Percentiles rank a stretch among this genome's conserved stretches.
Conservation (phyloP, 148 eudicot species). For the Beta vulgaris region DNA sequence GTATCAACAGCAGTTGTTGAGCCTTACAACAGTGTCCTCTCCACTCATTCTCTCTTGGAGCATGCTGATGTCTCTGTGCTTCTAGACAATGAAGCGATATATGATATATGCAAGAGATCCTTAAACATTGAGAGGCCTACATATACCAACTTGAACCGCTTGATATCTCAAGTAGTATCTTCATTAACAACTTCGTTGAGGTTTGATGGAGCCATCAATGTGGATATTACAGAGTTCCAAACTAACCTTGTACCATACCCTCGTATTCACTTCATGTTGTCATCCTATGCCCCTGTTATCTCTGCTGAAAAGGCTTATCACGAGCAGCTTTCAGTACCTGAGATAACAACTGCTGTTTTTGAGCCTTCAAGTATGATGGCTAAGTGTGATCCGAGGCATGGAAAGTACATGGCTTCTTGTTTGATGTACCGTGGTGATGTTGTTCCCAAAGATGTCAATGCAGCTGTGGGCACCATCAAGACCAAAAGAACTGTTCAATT, state of each 20-base stretch:
- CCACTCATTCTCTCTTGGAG: constrained; percentile 40
- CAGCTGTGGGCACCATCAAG: constrained; percentile 37
- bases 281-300: constrained; percentile 40
- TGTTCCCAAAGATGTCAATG: constrained; percentile 42
- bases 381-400: constrained; percentile 40
- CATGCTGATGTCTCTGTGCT: constrained; percentile 39
- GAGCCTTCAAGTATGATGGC: constrained; percentile 46
- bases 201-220: constrained; percentile 43
- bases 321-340: constrained; percentile 39
- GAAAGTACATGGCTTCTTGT: constrained; percentile 43
- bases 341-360: constrained; percentile 38
- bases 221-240: constrained; percentile 40
- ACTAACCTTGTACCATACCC: constrained; percentile 40
- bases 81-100: constrained; percentile 40
- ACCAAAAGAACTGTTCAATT: constrained; percentile 38
- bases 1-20: constrained; percentile 41
- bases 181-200: constrained; percentile 39
- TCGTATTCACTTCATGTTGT: constrained; percentile 42
- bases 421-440: constrained; percentile 46
- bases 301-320: constrained; percentile 41
- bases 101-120: constrained; percentile 37
- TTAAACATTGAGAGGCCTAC: constrained; percentile 41
- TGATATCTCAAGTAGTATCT: constrained; percentile 38
- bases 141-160: constrained; percentile 39
- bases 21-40: constrained; percentile 40